These are phyloP conservation scores for Trapa bicornis DNA, from an alignment of 345 rosid genomes.

Conservation along the genomic window DNA sequence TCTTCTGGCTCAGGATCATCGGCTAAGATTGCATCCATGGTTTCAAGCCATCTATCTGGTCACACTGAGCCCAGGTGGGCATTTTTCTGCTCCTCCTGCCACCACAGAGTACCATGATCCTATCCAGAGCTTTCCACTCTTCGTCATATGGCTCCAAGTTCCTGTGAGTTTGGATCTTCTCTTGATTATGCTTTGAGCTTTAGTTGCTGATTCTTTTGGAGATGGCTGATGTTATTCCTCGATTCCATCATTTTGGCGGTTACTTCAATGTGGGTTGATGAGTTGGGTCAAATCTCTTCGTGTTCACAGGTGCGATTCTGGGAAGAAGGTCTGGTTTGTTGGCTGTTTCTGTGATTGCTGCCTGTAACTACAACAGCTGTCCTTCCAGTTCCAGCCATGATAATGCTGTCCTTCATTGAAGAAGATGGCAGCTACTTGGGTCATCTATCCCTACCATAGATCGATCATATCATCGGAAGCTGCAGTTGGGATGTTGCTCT, in stretches of 20 bases:
- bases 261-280: not conserved
- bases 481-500: too few relatives aligned
- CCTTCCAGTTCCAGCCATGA: not conserved
- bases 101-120: slow-evolving; percentile 46
- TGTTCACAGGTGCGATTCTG: not conserved
- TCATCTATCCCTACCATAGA: too few relatives aligned
- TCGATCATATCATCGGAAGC: too few relatives aligned
- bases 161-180: slow-evolving; percentile 27
- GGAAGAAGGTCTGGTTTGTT: not conserved
- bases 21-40: slow-evolving; percentile 9
- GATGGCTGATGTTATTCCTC: not conserved
- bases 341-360: not conserved
- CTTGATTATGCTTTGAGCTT: not conserved
- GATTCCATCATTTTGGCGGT: not conserved
- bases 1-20: not conserved
- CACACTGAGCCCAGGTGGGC: slow-evolving; percentile 25
- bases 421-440: not conserved
- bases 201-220: not conserved
- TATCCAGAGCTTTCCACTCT: slow-evolving; percentile 41
- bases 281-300: not conserved
- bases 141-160: slow-evolving; percentile 31
- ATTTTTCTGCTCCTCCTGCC: slow-evolving; percentile 11
- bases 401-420: not conserved
- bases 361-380: not conserved
- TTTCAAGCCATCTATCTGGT: slow-evolving; percentile 7